A percentile compares a stretch with the other conserved stretches of the same genome.
Evolutionary conservation across 768 basidiomycete species (phyloP).

Genomic region (Boletus sensibilis): DNA sequence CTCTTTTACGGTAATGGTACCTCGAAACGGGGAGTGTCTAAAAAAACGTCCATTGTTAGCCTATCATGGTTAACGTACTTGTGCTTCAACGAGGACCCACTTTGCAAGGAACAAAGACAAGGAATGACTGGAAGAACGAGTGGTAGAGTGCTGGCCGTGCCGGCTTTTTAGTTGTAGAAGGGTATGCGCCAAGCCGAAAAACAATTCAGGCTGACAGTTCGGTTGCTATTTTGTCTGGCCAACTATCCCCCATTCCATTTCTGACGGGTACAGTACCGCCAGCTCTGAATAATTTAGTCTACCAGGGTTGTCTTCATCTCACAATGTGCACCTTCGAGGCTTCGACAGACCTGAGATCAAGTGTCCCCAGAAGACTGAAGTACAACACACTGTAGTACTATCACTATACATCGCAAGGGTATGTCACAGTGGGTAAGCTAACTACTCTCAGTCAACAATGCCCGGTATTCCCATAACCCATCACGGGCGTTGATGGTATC

Average conservation of each 20-base stretch:
- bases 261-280: neutral
- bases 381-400: neutral
- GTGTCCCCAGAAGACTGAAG: neutral
- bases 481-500: neutral
- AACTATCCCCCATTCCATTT: neutral
- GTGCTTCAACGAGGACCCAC: neutral
- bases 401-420: neutral
- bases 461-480: neutral
- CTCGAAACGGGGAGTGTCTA: neutral
- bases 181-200: neutral
- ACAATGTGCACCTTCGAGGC: neutral
- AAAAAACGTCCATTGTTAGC: neutral
- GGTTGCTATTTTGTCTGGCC: constrained; percentile 1
- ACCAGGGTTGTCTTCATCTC: neutral
- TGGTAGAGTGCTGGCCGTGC: neutral
- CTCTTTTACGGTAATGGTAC: constrained; percentile 6
- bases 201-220: neutral
- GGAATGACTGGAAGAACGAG: constrained; percentile 9
- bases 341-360: neutral
- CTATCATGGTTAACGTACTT: neutral
- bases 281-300: neutral
- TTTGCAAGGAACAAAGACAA: constrained; percentile 5
- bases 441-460: neutral
- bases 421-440: neutral
- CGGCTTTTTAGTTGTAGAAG: neutral